Evolutionary conservation across 768 basidiomycete genomes (phyloP), one percentile per base, ranked within the genome.

Genomic region (Termitomyces sp.): DNA sequence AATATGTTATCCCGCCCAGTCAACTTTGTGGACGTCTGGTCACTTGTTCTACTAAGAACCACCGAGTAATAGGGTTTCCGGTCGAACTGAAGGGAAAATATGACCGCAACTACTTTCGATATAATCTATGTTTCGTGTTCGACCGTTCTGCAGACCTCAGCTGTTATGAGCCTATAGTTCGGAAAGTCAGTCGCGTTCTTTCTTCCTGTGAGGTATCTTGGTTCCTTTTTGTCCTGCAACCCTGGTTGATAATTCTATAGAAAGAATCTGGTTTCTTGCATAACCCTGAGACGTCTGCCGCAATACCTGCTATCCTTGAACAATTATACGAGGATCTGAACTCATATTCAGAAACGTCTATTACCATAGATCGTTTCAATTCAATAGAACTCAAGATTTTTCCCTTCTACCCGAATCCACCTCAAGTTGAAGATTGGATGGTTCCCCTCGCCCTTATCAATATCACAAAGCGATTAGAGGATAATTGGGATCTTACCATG

Each of bases 261-360:
- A 84, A 94, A 78, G 95, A 98, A 71, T 92, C 93, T 0, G 78
- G 77, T 16, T 97, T 96, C 68, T 77, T 99, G 34, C 96, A 95
- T 0, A 85, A 84, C 9, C 77, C 87, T 0, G 71, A 79, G 43
- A 87, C 85, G 3, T 86, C 86, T 1, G 75, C 81, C 37, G 80
- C 84, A 3, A 82, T 94, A 32, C 82, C 89, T 66, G 82, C 88
- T 16, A 92, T 98, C 51, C 82, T 98, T 21, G 96, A 99, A 71
- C 95, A 98, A 66, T 79, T 99, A 1, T 98, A 95, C 63, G 95
- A 98, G 66, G 97, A 99, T 64, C 74, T 99, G 63, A 98, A 98
- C 71, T 95, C 94, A 8, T 98, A 96, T 73, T 94, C 93, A 0
- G 96, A 98, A 73, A 95, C 96, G 1, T 93, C 91, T 2, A 95